Evolutionary conservation across 441 rosid species (phyloP), one percentile per base, ranked within the genome.

Genomic region (Mallotus japonicus): DNA sequence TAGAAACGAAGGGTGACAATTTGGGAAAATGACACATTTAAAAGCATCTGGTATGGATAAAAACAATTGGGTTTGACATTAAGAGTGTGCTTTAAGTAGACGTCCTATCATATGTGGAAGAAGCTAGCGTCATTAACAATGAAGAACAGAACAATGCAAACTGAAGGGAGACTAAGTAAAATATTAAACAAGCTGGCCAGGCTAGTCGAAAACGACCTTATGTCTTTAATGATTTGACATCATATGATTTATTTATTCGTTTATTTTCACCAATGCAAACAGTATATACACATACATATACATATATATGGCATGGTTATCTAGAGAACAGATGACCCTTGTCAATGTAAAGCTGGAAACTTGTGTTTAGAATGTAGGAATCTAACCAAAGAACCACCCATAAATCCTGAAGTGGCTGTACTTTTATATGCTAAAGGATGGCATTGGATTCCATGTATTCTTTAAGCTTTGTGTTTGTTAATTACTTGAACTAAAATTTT

Each of bases 381-480:
- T 32, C 2, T 0, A 44, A 59, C 40, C 12, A 70, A 66, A 54
- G 60, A 73, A 73, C 15, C 54, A 73, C 15, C 54, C 20, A 68
- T 53, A 13, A 19, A 12, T 37, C 50, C 42, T 22, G 57, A 44
- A 54, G 32, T 50, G 63, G 34, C 53, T 20, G 37, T 22, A 10
- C 57, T 15, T 20, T 44, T 8, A 4, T 50, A 4, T 55, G 15
- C 15, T 16, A 44, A n/a, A 40, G 58, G 49, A n/a, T 32, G 65
- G 78, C 65, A 70, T 70, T 20, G n/a, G 78, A 75, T 75, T 63
- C 74, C 73, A 53, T 46, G 37, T 17, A 28, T 32, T 6, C 7
- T 47, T 57, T 11, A 62, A 72, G 28, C 64, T 12, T 62, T 14
- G 16, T 50, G 61, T 6, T 20, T 54, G 34, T 42, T 61, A 50